phyloP scores from a whole-genome alignment of 2,329 filamentous ascomycete genomes.

The Knufia fluminis region DNA sequence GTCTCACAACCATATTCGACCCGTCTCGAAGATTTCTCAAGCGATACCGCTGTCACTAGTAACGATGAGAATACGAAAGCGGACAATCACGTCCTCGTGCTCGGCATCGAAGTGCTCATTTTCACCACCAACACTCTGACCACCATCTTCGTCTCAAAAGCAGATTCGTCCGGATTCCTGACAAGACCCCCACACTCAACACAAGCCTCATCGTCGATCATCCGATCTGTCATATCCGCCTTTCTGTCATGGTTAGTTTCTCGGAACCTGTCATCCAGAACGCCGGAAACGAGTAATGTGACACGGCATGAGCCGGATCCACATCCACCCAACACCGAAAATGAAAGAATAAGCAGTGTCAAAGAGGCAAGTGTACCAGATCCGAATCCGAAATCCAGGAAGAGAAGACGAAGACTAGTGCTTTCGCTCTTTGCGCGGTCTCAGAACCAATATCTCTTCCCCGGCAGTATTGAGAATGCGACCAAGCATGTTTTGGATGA shows the following conservation, averaged over 20 bases:
- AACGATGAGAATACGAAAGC: background rate
- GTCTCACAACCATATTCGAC: conserved; percentile 34
- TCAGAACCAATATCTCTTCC: conserved; percentile 90
- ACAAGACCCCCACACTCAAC: conserved; percentile 55
- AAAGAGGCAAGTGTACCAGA: background rate
- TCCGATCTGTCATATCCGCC: conserved; percentile 58
- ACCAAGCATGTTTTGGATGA: conserved; percentile 90
- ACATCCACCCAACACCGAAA: background rate
- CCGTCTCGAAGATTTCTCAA: background rate
- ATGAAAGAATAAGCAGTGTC: background rate
- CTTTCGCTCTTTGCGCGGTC: conserved; percentile 86
- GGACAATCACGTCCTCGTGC: conserved; percentile 54
- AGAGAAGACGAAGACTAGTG: conserved; percentile 43
- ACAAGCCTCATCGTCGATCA: conserved; percentile 53
- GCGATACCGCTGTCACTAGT: background rate
- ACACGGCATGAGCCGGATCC: background rate
- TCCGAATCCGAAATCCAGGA: background rate
- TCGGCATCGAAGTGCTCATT: conserved; percentile 79
- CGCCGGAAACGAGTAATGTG: background rate
- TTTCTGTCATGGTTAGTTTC: conserved; percentile 70
- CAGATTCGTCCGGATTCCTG: conserved; percentile 88
- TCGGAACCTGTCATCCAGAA: conserved; percentile 11
- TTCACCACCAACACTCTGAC: conserved; percentile 74
- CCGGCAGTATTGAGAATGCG: conserved; percentile 74
- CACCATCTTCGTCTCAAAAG: conserved; percentile 91